These are phyloP conservation scores for Tephrocybe sp. DNA, from an alignment of 768 basidiomycete species.

Conservation along the genomic window DNA sequence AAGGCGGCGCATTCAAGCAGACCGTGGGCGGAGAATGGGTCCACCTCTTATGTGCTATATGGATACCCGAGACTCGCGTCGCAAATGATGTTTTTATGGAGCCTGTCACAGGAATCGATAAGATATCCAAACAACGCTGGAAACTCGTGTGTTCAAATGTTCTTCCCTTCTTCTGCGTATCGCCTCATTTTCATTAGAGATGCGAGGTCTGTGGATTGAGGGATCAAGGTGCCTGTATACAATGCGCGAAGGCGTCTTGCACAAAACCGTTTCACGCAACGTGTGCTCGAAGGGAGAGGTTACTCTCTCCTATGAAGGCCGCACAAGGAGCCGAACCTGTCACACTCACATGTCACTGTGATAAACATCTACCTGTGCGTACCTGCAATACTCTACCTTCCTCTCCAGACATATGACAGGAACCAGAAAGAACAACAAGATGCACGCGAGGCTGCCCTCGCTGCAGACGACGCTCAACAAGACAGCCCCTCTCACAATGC, in stretches of 20 bases:
- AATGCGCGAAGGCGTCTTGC: slow-evolving; percentile 89
- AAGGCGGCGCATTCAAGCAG: slow-evolving; percentile 98
- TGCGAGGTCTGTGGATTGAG: slow-evolving; percentile 47
- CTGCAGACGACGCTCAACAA: slow-evolving; percentile 47
- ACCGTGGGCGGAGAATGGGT: slow-evolving; percentile 93
- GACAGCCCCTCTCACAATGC: slow-evolving; percentile 37
- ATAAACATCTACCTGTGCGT: slow-evolving; percentile 87
- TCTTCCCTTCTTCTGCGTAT: not conserved
- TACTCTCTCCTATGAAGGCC: slow-evolving; percentile 86
- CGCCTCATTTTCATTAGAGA: slow-evolving; percentile 30
- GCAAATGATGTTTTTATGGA: slow-evolving; percentile 98
- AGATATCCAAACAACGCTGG: slow-evolving; percentile 89
- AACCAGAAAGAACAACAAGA: slow-evolving; percentile 70
- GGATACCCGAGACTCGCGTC: slow-evolving; percentile 93
- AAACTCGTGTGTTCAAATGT: slow-evolving; percentile 78
- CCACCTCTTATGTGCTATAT: slow-evolving; percentile 94
- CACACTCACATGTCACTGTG: slow-evolving; percentile 80
- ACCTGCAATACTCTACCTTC: not conserved
- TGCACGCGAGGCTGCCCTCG: slow-evolving; percentile 53
- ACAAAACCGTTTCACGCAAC: slow-evolving; percentile 94
- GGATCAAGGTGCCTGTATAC: slow-evolving; percentile 90
- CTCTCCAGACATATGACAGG: not conserved
- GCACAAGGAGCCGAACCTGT: slow-evolving; percentile 73
- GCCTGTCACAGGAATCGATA: slow-evolving; percentile 88
- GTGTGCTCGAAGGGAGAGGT: slow-evolving; percentile 85